A percentile compares a stretch with the other conserved stretches of the same genome.
Evolutionary conservation across 2,329 filamentous ascomycete species (phyloP).

Genomic region (Aspergillus puulaauensis): DNA sequence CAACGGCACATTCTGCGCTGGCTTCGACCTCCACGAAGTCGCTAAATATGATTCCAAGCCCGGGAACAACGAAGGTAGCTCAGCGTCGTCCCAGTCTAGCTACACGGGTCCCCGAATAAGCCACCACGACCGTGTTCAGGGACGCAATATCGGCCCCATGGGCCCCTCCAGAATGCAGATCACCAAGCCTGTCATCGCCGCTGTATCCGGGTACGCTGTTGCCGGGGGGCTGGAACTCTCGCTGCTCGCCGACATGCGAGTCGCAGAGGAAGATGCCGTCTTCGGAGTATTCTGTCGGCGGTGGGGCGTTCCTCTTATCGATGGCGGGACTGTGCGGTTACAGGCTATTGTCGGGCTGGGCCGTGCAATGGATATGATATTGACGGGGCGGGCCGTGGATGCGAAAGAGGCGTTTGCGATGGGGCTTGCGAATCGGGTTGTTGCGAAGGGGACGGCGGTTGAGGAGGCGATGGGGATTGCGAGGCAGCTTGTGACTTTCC

Average conservation of each 20-base stretch:
- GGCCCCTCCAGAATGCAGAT: slow-evolving; percentile 28
- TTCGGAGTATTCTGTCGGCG: slow-evolving; percentile 58
- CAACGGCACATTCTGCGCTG: slow-evolving; percentile 53
- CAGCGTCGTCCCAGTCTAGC: not conserved
- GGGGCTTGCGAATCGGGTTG: slow-evolving; percentile 55
- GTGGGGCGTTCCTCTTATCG: slow-evolving; percentile 54
- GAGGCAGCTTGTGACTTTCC: slow-evolving; percentile 48
- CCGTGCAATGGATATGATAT: slow-evolving; percentile 56
- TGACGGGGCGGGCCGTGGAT: slow-evolving; percentile 52
- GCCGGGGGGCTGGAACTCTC: slow-evolving; percentile 56
- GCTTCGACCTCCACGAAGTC: slow-evolving; percentile 53
- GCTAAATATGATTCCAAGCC: slow-evolving; percentile 21
- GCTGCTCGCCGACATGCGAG: slow-evolving; percentile 54
- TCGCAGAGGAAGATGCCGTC: slow-evolving; percentile 54
- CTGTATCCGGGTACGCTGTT: slow-evolving; percentile 54
- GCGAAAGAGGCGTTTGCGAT: slow-evolving; percentile 53
- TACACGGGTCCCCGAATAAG: not conserved
- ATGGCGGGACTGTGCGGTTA: slow-evolving; percentile 54
- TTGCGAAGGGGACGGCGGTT: slow-evolving; percentile 51
- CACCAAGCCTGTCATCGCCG: slow-evolving; percentile 54
- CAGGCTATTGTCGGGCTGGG: slow-evolving; percentile 54
- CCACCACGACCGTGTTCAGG: slow-evolving; percentile 31
- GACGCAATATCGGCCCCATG: slow-evolving; percentile 49
- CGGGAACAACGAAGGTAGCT: not conserved
- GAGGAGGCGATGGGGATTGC: slow-evolving; percentile 52